Evolutionary conservation across 129 eudicot species (phyloP).

Genomic region (Erigeron canadensis): DNA sequence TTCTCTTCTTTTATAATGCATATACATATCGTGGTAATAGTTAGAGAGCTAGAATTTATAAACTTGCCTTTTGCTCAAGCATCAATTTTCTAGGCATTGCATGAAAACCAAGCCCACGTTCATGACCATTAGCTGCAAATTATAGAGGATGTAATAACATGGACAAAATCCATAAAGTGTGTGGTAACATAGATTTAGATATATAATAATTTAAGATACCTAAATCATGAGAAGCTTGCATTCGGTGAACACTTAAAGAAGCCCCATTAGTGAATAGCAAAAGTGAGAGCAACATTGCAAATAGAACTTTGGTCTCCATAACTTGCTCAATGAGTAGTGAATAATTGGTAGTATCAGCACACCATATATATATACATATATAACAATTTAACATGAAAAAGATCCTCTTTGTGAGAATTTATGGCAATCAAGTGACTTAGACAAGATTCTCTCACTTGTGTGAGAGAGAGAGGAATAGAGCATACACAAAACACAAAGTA

Average conservation of each 20-base stretch:
- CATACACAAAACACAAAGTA: constrained; percentile 59
- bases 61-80: constrained; percentile 22
- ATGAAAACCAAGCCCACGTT: background rate
- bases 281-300: constrained; percentile 31
- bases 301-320: constrained; percentile 23
- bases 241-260: constrained; percentile 23
- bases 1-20: background rate
- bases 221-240: constrained; percentile 27
- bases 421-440: constrained; percentile 31
- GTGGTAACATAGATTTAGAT: background rate
- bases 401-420: constrained; percentile 20
- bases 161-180: background rate
- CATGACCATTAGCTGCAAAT: constrained; percentile 28
- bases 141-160: too few species aligned
- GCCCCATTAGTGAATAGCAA: constrained; percentile 13
- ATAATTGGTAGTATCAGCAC: constrained; percentile 8
- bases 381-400: background rate
- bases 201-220: constrained; percentile 27
- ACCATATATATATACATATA: background rate
- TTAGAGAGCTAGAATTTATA: background rate
- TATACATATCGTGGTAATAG: background rate
- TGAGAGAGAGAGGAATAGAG: constrained; percentile 21
- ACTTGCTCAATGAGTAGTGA: background rate
- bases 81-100: constrained; percentile 32
- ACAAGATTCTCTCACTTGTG: constrained; percentile 17